phyloP scores from a whole-genome alignment of 2,329 filamentous ascomycete genomes.

The Escovopsis weberi region DNA sequence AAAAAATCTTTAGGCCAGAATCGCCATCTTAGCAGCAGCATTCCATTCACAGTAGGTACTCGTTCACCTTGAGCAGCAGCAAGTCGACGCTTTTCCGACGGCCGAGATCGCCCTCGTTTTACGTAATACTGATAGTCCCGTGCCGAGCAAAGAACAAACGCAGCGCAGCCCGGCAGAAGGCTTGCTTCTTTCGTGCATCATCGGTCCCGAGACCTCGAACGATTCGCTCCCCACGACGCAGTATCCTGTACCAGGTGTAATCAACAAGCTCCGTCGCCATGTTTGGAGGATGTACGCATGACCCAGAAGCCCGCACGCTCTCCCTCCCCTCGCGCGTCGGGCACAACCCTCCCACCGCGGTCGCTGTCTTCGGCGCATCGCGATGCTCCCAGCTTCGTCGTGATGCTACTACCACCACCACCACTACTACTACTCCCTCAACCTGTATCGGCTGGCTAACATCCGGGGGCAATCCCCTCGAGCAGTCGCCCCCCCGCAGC shows the following conservation, averaged over 20 bases:
- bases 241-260: neutral
- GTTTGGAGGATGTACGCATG: constrained; percentile 27
- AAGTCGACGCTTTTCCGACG: neutral
- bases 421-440: neutral
- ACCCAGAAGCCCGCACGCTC: neutral
- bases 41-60: no score
- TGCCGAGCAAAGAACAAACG: no score
- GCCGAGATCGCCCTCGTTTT: constrained; percentile 10
- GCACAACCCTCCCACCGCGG: neutral
- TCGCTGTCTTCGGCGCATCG: no score
- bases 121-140: neutral
- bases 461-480: neutral
- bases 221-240: neutral
- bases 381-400: neutral
- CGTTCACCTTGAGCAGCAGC: no score
- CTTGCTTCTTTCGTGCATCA: neutral
- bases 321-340: neutral
- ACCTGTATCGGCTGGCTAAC: constrained; percentile 3
- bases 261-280: constrained; percentile 7
- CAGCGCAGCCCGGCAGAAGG: no score
- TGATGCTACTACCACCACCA: no score
- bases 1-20: constrained; percentile 3
- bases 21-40: neutral
- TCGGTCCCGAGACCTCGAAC: no score
- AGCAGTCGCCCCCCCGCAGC: constrained; percentile 52